Percentiles rank a stretch among this genome's conserved stretches.
Conservation (phyloP, 1,284 basidiomycete genomes). For the Leccinum pallidistipes region DNA sequence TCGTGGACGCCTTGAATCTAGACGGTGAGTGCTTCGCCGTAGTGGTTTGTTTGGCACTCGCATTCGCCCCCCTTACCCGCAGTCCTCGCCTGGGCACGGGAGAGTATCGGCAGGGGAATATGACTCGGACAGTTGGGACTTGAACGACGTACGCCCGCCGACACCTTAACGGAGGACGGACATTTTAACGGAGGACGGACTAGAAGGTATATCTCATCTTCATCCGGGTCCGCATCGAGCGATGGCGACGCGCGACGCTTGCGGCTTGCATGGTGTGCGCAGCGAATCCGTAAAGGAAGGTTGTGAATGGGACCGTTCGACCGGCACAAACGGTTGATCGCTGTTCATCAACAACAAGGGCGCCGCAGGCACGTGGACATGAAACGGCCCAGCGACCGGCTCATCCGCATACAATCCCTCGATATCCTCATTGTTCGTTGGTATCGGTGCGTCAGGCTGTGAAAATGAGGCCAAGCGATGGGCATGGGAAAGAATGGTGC, state of each 20-base stretch:
- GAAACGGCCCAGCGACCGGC: constrained; percentile 30
- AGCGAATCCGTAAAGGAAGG: constrained; percentile 21
- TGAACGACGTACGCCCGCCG: constrained; percentile 11
- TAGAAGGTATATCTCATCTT: constrained; percentile 19
- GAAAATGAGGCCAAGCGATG: constrained; percentile 17
- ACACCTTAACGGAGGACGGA: constrained; percentile 8
- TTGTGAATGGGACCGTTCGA: constrained; percentile 10
- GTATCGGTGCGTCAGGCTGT: constrained; percentile 18
- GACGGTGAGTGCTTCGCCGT: constrained; percentile 7
- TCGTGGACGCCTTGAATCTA: constrained; percentile 13
- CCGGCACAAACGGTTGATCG: constrained; percentile 13
- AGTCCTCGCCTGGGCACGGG: constrained; percentile 18
- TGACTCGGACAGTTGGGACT: neutral
- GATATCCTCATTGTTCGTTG: constrained; percentile 36
- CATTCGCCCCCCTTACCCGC: neutral
- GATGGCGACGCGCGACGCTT: constrained; percentile 18
- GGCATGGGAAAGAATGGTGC: constrained; percentile 16
- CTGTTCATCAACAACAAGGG: constrained; percentile 26
- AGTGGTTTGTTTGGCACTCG: constrained; percentile 7
- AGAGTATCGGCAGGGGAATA: constrained; percentile 5
- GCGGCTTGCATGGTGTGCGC: constrained; percentile 34
- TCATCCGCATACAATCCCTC: constrained; percentile 31
- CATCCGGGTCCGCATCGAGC: constrained; percentile 6
- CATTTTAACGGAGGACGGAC: constrained; percentile 31
- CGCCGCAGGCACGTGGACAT: constrained; percentile 13